Conservation (phyloP, 768 basidiomycete species). For the Lentinula lateritia region DNA sequence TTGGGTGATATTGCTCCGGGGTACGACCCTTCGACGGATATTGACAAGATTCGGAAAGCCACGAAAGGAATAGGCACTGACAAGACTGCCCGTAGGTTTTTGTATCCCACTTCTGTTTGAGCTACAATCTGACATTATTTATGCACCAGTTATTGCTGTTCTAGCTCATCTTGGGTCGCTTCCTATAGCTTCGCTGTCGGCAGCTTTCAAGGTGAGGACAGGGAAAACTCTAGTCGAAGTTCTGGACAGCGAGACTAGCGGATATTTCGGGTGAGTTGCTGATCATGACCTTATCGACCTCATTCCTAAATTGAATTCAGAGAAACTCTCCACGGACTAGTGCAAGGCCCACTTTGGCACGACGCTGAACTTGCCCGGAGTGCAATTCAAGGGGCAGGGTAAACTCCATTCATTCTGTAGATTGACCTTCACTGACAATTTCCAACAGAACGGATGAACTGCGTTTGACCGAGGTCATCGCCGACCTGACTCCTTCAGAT, state of each 20-base stretch:
- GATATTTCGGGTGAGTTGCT: constrained; percentile 2
- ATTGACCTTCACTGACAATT: too few relatives aligned
- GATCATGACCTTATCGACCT: too few relatives aligned
- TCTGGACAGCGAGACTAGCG: not conserved
- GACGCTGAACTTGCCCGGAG: constrained; percentile 4
- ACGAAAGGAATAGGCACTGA: constrained; percentile 8
- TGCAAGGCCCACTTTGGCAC: constrained; percentile 3
- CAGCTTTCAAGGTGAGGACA: constrained; percentile 2
- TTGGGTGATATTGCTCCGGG: not conserved
- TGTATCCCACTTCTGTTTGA: not conserved
- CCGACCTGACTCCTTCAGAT: constrained; percentile 8
- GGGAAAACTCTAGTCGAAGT: constrained; percentile 1
- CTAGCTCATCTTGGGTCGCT: not conserved
- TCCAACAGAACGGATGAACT: constrained; percentile 5
- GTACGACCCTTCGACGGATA: constrained; percentile 4
- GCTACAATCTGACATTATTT: not conserved
- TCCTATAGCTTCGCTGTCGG: constrained; percentile 1
- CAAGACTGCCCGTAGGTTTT: constrained; percentile 3
- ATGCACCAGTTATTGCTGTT: not conserved
- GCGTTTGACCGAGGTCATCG: constrained; percentile 9
- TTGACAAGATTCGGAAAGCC: constrained; percentile 6
- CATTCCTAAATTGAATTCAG: not conserved
- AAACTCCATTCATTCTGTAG: not conserved
- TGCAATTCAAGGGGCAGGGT: constrained; percentile 8
- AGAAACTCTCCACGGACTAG: constrained; percentile 1